Evolutionary conservation across 2,329 filamentous ascomycete genomes (phyloP).

Genomic region (Phialophora chinensis): DNA sequence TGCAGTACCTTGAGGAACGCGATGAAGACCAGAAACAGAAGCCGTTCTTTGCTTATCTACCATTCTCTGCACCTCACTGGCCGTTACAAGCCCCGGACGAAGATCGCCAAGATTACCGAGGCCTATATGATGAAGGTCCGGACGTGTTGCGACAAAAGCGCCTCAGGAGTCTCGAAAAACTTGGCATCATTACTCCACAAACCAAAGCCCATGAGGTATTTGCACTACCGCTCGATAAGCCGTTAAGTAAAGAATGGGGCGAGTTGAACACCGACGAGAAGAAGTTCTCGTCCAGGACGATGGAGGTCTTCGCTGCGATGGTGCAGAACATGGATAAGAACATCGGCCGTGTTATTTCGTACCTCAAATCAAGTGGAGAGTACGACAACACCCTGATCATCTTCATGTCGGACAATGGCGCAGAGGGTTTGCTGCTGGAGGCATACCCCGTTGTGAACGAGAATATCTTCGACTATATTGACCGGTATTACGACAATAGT

Average conservation of each 20-base stretch:
- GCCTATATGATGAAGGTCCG: slow-evolving; percentile 66
- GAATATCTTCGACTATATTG: slow-evolving; percentile 42
- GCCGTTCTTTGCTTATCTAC: slow-evolving; percentile 42
- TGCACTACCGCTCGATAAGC: slow-evolving; percentile 35
- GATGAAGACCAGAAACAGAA: slow-evolving; percentile 30
- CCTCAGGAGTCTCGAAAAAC: slow-evolving; percentile 61
- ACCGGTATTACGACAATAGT: slow-evolving; percentile 48
- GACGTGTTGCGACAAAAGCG: slow-evolving; percentile 61
- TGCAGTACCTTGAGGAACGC: slow-evolving; percentile 27
- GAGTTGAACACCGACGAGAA: slow-evolving; percentile 22
- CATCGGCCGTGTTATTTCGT: slow-evolving; percentile 44
- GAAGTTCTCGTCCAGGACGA: slow-evolving; percentile 37
- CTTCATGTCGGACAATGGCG: slow-evolving; percentile 50
- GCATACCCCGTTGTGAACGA: slow-evolving; percentile 43
- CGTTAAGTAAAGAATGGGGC: slow-evolving; percentile 26
- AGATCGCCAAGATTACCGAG: slow-evolving; percentile 62
- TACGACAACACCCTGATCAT: slow-evolving; percentile 48
- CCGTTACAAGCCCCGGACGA: slow-evolving; percentile 65
- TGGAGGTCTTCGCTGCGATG: slow-evolving; percentile 49
- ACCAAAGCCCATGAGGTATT: slow-evolving; percentile 43
- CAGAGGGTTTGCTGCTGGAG: slow-evolving; percentile 45
- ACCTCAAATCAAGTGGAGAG: slow-evolving; percentile 43
- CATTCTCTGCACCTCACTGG: slow-evolving; percentile 69
- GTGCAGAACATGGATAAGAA: slow-evolving; percentile 45
- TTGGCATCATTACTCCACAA: slow-evolving; percentile 58